Conservation (phyloP, 1,139 yeast genomes). For the Candida sojae region DNA sequence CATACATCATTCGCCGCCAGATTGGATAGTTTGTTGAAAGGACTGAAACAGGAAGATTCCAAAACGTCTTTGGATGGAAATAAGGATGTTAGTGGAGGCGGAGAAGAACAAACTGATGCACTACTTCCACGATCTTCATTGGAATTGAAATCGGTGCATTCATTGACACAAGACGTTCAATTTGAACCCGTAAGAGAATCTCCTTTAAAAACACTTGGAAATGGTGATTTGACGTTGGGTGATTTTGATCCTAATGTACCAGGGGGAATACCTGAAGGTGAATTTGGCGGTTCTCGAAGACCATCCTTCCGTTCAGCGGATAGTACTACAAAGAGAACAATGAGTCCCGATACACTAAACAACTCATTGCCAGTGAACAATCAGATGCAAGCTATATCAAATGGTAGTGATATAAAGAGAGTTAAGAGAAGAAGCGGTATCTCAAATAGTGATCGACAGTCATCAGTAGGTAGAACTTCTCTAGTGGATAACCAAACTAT, state of each 20-base stretch:
- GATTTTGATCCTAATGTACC: slow-evolving; percentile 43
- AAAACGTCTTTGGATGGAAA: slow-evolving; percentile 4
- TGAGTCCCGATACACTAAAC: slow-evolving; percentile 23
- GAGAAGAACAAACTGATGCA: slow-evolving; percentile 2
- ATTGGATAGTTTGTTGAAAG: slow-evolving; percentile 21
- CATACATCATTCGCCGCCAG: slow-evolving; percentile 17
- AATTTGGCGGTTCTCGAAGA: slow-evolving; percentile 4
- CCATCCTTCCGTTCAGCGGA: slow-evolving; percentile 16
- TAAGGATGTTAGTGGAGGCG: slow-evolving; percentile 2
- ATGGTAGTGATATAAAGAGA: slow-evolving; percentile 13
- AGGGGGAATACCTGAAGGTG: slow-evolving; percentile 12
- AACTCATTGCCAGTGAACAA: slow-evolving; percentile 17
- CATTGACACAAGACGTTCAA: slow-evolving; percentile 27
- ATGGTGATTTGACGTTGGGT: slow-evolving; percentile 67
- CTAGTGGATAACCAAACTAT: slow-evolving; percentile 4
- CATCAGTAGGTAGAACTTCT: slow-evolving; percentile 10
- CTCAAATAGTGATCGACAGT: slow-evolving; percentile 5
- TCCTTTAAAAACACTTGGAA: slow-evolving; percentile 66
- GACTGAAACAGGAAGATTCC: slow-evolving; percentile 16
- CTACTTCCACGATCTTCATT: background rate
- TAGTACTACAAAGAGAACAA: slow-evolving; percentile 17
- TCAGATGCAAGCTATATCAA: slow-evolving; percentile 10
- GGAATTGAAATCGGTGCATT: slow-evolving; percentile 8
- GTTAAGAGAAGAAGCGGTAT: slow-evolving; percentile 23
- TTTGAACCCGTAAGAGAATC: slow-evolving; percentile 62